Base-by-base conservation (phyloP, 306 rosid species). In the Inga leiocalycina region DNA sequence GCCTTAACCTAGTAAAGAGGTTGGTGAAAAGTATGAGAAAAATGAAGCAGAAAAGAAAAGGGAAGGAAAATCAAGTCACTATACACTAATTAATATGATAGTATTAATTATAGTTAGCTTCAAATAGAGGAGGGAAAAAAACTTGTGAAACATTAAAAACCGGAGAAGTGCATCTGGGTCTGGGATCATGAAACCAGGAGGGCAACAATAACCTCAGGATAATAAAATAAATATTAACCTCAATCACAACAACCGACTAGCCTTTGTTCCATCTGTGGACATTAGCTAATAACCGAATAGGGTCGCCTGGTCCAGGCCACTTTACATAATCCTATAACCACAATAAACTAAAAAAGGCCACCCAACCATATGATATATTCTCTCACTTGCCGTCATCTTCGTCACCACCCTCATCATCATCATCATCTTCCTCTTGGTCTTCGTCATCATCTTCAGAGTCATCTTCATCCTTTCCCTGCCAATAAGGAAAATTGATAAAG, bases 391-490 rank as follows among this genome's bases (percentile, higher is more conserved):
- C 92, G 17, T 86, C 94, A 0, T 87, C 97, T 65, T 90, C 94
- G 4, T 88, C 97, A 3, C 66, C 97, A 11, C 6, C 52, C 3
- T 13, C 52, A 7, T 54, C 61, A 8, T 87, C 61, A 8, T 87
- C 97, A 0, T 90, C 91, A 5, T 91, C 94, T 0, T 86, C 95
- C 1, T 90, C 98, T 35, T 89, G 89, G 0, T 87, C 32, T 59
- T 59, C 89, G 10, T 93, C 91, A 11, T 91, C 98, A 1, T 91
- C 95, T 8, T 91, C 98, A 6, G 97, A 87, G 66, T 88, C 94
- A 0, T 89, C 94, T 1, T 88, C 92, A 39, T 88, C 94, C 83
- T 91, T 95, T 78, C 86, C 97, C 98, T 93, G 87, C 76, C 5
- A 76, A 46, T 0, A 61, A 17, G 30, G 7, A 67, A 81, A 71